Evolutionary conservation across 202 grass and related monocot species (phyloP).

Genomic region (Musa balbisiana): DNA sequence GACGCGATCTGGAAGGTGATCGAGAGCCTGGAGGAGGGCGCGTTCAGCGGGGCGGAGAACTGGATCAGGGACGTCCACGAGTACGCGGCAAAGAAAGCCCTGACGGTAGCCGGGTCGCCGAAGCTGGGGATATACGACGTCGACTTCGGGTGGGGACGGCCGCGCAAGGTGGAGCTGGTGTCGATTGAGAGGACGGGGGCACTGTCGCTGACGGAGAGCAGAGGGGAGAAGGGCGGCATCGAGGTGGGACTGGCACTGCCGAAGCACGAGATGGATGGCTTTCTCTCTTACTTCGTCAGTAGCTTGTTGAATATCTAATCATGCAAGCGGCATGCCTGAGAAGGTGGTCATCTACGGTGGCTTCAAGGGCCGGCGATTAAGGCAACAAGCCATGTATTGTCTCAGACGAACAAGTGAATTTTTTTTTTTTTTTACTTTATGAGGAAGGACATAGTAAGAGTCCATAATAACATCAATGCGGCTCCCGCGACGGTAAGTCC

Average conservation of each 20-base stretch:
- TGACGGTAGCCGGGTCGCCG: slow-evolving; percentile 44
- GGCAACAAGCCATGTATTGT: no score
- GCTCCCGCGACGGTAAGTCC: no score
- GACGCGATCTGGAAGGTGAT: slow-evolving; percentile 39
- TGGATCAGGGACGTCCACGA: slow-evolving; percentile 30
- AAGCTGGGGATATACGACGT: slow-evolving; percentile 36
- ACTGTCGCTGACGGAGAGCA: slow-evolving; percentile 34
- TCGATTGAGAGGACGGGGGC: slow-evolving; percentile 46
- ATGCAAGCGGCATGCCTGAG: no score
- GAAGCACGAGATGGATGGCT: slow-evolving; percentile 33
- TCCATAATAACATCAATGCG: no score
- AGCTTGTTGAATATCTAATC: not conserved
- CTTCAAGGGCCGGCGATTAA: no score
- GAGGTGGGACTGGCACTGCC: slow-evolving; percentile 51
- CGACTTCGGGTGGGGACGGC: slow-evolving; percentile 34
- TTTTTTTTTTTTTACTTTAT: no score
- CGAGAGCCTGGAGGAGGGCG: slow-evolving; percentile 27
- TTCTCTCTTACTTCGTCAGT: not conserved
- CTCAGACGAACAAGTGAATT: no score
- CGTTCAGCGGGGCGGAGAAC: slow-evolving; percentile 13
- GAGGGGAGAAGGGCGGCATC: slow-evolving; percentile 35
- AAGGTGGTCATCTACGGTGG: no score
- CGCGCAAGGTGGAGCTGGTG: slow-evolving; percentile 39
- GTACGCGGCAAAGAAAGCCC: slow-evolving; percentile 13
- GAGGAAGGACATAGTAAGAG: no score